Percentiles rank a stretch among this genome's conserved stretches.
Conservation (phyloP, 129 eudicot genomes). For the Apium graveolens region DNA sequence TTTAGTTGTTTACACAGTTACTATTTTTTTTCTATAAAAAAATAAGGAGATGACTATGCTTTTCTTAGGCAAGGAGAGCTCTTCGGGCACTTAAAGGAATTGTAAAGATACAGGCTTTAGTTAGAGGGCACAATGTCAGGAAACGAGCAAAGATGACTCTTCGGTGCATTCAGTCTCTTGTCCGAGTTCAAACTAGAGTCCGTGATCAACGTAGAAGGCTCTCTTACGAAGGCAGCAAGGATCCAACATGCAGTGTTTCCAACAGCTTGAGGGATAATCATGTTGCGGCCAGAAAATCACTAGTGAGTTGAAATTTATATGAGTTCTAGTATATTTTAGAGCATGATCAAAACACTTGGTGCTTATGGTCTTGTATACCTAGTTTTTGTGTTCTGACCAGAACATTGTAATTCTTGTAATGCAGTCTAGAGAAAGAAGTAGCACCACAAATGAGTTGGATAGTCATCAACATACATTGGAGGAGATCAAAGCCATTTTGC, state of each 20-base stretch:
- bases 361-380: neutral
- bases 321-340: neutral
- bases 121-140: constrained; percentile 64
- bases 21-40: neutral
- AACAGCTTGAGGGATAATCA: constrained; percentile 15
- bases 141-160: constrained; percentile 52
- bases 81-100: constrained; percentile 57
- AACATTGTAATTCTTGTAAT: neutral
- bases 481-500: constrained; percentile 22
- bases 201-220: constrained; percentile 57
- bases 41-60: neutral
- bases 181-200: constrained; percentile 47
- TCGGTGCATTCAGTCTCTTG: constrained; percentile 46
- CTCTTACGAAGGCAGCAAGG: constrained; percentile 24
- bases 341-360: neutral
- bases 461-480: constrained; percentile 16
- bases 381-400: neutral
- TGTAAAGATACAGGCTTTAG: constrained; percentile 57
- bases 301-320: constrained; percentile 17
- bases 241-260: constrained; percentile 8
- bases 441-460: constrained; percentile 22
- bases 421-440: constrained; percentile 27
- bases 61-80: constrained; percentile 62
- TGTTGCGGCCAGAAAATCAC: constrained; percentile 13
- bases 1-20: neutral